Evolutionary conservation across 257 asterid species (phyloP), one percentile per base, ranked within the genome.

Genomic region (Ballota nigra): DNA sequence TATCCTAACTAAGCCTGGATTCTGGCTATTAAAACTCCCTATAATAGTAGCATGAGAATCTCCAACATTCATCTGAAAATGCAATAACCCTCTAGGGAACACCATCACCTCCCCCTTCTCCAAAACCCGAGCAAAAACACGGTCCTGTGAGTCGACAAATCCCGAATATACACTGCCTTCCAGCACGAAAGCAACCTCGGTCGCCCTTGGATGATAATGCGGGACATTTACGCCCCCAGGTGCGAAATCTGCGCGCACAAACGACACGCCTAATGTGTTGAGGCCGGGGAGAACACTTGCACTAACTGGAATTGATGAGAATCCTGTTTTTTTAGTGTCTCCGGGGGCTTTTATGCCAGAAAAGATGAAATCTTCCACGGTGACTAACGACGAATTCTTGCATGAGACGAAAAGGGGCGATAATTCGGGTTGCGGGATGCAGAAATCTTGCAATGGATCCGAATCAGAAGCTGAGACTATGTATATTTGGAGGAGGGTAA

Each of bases 61-160:
- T 15, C 90, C 95, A 2, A 89, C 58, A 22, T 89, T 92, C 97
- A 89, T 86, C 86, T 89, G 96, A 36, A 92, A 92, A 62, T 87
- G 97, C 63, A 92, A 28, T 18, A 92, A 26, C 0, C 96, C 97
- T 75, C 65, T 82, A 2, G 97, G 96, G 68, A 89, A 87, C 62
- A 91, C 93, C 95, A 91, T 89, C 0, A 91, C 96, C 34, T 89
- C 95, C 11, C 95, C 96, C 28, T 82, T 85, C 85, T 86, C 96
- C 20, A 90, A 34, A 31, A 88, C 92, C 68, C 80, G 86, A 0
- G 93, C 92, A 34, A 86, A 88, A 6, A 92, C 89, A 3, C 81
- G 63, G 72, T 85, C 86, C 38, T 59, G 62, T 16, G 97, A 81
- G 60, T 92, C 96, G 13, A 92, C 87, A 61, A 89, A 92, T 5